Evolutionary conservation across 2,329 filamentous ascomycete species (phyloP).

Genomic region (Lachnellula subtilissima): DNA sequence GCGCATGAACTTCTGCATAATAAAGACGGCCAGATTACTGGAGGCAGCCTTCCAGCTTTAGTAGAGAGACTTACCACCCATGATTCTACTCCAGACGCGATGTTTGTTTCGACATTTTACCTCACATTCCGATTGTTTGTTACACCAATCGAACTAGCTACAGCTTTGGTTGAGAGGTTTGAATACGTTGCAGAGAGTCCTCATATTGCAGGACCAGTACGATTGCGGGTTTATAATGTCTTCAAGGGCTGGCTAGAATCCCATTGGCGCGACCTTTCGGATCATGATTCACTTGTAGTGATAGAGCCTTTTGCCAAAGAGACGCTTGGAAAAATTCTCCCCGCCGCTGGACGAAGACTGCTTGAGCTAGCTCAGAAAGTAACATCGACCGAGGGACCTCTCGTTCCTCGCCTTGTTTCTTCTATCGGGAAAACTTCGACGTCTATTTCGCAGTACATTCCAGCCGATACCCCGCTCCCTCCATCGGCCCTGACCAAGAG

Average conservation of each 20-base stretch:
- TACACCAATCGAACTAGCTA: constrained; percentile 70
- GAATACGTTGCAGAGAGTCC: constrained; percentile 81
- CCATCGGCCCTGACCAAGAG: constrained; percentile 67
- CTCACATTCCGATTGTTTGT: constrained; percentile 94
- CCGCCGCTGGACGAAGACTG: constrained; percentile 75
- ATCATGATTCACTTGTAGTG: constrained; percentile 67
- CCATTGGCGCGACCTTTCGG: constrained; percentile 82
- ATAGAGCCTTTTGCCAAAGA: constrained; percentile 77
- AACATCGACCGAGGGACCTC: constrained; percentile 62
- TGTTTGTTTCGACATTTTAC: constrained; percentile 93
- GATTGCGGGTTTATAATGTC: constrained; percentile 88
- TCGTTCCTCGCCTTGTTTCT: constrained; percentile 78
- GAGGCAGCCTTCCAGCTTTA: constrained; percentile 81
- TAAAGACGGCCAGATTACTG: constrained; percentile 91
- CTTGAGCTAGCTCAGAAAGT: constrained; percentile 77
- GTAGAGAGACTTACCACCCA: constrained; percentile 94
- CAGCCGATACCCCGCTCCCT: constrained; percentile 68
- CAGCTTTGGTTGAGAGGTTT: constrained; percentile 83
- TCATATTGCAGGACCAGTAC: constrained; percentile 71
- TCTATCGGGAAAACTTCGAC: constrained; percentile 86
- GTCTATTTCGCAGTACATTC: constrained; percentile 64
- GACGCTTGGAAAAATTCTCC: constrained; percentile 63
- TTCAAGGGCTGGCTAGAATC: constrained; percentile 98
- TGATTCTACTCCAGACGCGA: constrained; percentile 84
- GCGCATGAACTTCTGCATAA: constrained; percentile 89